These are phyloP conservation scores for Didymella arachidicola DNA, from an alignment of 2,329 filamentous ascomycete genomes.

Conservation along the genomic window DNA sequence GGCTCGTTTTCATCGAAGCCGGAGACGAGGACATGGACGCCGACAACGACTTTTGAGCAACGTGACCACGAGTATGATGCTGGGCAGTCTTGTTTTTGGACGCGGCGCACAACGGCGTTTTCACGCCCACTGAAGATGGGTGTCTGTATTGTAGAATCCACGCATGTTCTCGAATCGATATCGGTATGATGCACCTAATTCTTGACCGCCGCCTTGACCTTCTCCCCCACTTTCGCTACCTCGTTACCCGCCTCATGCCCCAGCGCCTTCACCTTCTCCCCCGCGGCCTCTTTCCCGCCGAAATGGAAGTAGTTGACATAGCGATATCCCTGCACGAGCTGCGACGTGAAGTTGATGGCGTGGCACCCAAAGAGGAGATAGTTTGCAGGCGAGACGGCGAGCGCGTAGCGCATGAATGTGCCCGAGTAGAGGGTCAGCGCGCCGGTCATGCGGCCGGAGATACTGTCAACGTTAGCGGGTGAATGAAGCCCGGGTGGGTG, in stretches of 20 bases:
- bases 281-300: constrained; percentile 55
- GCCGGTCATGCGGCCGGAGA: constrained; percentile 70
- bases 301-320: constrained; percentile 68
- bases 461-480: constrained; percentile 58
- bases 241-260: background rate
- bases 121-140: constrained; percentile 1
- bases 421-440: constrained; percentile 68
- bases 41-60: constrained; percentile 45
- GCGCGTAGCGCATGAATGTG: constrained; percentile 72
- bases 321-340: constrained; percentile 67
- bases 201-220: background rate
- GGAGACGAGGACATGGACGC: constrained; percentile 55
- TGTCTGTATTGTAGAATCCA: background rate
- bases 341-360: constrained; percentile 69
- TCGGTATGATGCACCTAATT: background rate
- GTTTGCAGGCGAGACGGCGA: constrained; percentile 69
- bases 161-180: no score
- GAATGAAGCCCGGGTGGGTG: no score
- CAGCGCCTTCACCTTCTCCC: constrained; percentile 42
- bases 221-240: background rate
- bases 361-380: constrained; percentile 75
- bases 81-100: constrained; percentile 27
- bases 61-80: constrained; percentile 17
- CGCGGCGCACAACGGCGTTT: constrained; percentile 41
- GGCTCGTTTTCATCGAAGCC: constrained; percentile 63